Conservation (phyloP, 768 basidiomycete genomes). For the Tricholoma bakamatsutake region DNA sequence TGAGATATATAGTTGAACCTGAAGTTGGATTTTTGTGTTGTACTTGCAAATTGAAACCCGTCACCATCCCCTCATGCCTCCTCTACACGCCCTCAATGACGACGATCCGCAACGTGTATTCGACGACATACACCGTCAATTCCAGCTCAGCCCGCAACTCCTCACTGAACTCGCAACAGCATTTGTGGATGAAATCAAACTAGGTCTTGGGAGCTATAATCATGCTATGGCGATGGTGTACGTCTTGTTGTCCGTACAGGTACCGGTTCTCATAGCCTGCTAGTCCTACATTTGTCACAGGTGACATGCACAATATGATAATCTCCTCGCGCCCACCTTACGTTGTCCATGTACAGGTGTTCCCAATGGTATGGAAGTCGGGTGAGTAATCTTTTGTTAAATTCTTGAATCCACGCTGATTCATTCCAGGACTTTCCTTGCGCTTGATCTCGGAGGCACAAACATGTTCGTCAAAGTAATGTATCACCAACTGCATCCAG, state of each 20-base stretch:
- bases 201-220: slow-evolving; percentile 69
- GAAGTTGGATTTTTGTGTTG: background rate
- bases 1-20: background rate
- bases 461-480: slow-evolving; percentile 65
- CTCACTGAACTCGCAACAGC: slow-evolving; percentile 68
- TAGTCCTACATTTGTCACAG: slow-evolving; percentile 93
- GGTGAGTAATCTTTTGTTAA: slow-evolving; percentile 43
- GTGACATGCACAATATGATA: too few species aligned
- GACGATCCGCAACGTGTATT: slow-evolving; percentile 44
- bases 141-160: slow-evolving; percentile 54
- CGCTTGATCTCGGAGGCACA: slow-evolving; percentile 95
- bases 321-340: too few species aligned
- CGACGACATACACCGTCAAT: slow-evolving; percentile 64
- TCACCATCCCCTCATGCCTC: slow-evolving; percentile 29
- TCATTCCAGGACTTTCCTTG: slow-evolving; percentile 79
- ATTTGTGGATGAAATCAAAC: slow-evolving; percentile 75
- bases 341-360: slow-evolving; percentile 34
- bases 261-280: slow-evolving; percentile 9
- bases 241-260: slow-evolving; percentile 15
- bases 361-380: slow-evolving; percentile 89
- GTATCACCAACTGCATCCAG: background rate
- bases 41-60: background rate
- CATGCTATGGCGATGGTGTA: slow-evolving; percentile 93
- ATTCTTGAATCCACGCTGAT: background rate
- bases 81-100: slow-evolving; percentile 37